phyloP scores from a whole-genome alignment of 176 grass and related monocot species.

The Eleusine indica region DNA sequence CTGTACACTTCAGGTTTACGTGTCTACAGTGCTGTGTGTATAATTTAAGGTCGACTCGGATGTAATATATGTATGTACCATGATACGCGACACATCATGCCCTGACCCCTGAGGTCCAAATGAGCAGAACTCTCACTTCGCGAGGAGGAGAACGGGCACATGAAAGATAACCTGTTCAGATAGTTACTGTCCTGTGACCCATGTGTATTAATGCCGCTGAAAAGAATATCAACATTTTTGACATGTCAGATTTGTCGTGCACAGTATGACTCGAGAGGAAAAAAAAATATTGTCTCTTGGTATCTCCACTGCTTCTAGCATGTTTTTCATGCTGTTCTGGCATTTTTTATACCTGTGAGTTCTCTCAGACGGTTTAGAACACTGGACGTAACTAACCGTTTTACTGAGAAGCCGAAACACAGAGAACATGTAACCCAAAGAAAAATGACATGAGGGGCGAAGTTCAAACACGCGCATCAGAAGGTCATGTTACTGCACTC shows the following conservation, averaged over 20 bases:
- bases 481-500: slow-evolving; percentile 77
- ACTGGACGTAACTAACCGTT: too few species aligned
- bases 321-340: too few species aligned
- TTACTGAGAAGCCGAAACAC: background rate
- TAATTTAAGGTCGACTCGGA: slow-evolving; percentile 6
- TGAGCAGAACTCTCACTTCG: slow-evolving; percentile 1
- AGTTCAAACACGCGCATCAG: slow-evolving; percentile 3
- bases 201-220: background rate
- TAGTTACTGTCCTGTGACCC: background rate
- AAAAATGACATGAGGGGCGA: background rate
- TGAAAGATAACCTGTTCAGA: background rate
- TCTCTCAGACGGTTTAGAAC: too few species aligned
- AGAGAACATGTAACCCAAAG: background rate
- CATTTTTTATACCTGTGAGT: too few species aligned
- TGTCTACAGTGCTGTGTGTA: slow-evolving; percentile 25
- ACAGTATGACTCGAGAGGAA: too few species aligned
- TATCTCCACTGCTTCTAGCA: too few species aligned
- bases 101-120: background rate
- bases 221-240: background rate
- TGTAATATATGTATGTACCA: slow-evolving; percentile 20
- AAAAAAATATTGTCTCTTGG: too few species aligned
- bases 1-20: background rate
- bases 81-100: background rate
- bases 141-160: background rate
- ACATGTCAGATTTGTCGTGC: background rate